Base-by-base conservation (phyloP, 2,329 filamentous ascomycete species). In the Leptoxyphium fumago region DNA sequence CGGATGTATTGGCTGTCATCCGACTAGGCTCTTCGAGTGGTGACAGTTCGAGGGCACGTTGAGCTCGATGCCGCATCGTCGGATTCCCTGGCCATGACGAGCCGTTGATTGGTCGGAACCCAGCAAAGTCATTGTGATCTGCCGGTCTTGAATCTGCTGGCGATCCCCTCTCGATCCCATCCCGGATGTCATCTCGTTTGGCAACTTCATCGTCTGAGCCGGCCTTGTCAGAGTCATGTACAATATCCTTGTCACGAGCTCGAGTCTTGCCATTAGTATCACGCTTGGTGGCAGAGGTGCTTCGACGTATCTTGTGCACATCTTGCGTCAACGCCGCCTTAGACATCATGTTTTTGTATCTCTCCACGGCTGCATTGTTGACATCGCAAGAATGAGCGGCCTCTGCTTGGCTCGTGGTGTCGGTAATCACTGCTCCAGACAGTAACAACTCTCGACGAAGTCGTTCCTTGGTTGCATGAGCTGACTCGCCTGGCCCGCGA, bases 1-100 rank as follows among this genome's bases (percentile, higher is more conserved):
- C 21, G 7, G 21, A 26, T 26, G 21, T 26, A 26, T 26, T 26
- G 21, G 21, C 21, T 26, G 21, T 26, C 21, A 26, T 7, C 7
- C 21, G 21, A 26, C 21, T 26, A 7, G 7, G 21, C 21, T 26
- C 21, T 26, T 26, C 21, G 21, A 26, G 21, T 26, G 21, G 21
- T 26, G 21, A 26, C 21, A 26, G 21, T 26, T 26, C 21, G 21
- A 55, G 45, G 32, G 57, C 52, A 10, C 50, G 47, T 18, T 58
- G 54, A 10, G 58, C 58, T 46, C 58, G 47, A n/a, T 46, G 44
- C 11, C 59, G 52, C 39, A 57, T 43, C 6, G 47, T 45, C 42
- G 59, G 58, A 7, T 57, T 59, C 10, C 56, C 57, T 14, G 52
- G 51, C 52, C 54, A 55, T 26, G 46, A 44, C 17, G 11, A 15